A percentile compares a stretch with the other conserved stretches of the same genome.
phyloP scores from a whole-genome alignment of 192 early-diverging fungal species.

The Linnemannia elongata region DNA sequence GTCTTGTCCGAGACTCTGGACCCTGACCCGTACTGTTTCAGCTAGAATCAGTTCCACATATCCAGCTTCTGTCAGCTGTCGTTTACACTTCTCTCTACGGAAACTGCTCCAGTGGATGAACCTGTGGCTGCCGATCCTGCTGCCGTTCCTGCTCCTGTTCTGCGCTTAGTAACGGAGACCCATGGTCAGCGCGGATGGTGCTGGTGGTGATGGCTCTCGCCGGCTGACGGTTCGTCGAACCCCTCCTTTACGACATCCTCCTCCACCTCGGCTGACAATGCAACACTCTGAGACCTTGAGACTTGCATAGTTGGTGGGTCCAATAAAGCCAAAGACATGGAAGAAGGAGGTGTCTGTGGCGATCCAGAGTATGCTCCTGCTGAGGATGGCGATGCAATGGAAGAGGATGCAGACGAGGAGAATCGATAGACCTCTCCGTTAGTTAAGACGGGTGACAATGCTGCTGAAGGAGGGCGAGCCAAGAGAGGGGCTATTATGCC shows the following conservation, averaged over 20 bases:
- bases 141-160: neutral
- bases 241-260: neutral
- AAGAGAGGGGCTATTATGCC: neutral
- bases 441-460: neutral
- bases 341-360: neutral
- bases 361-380: neutral
- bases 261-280: neutral
- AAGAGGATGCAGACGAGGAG: neutral
- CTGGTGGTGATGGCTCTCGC: neutral
- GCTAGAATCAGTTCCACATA: neutral
- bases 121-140: neutral
- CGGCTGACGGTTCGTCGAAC: neutral
- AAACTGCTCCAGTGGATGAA: neutral
- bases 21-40: neutral
- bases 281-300: neutral
- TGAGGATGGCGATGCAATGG: neutral
- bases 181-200: neutral
- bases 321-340: neutral
- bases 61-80: neutral
- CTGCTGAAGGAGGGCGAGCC: neutral
- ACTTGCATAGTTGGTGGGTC: neutral
- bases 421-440: conserved; percentile 6
- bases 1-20: neutral
- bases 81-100: neutral
- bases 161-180: neutral